Evolutionary conservation across 2,329 filamentous ascomycete species (phyloP).

Genomic region (Chaetomiaceae sp.): DNA sequence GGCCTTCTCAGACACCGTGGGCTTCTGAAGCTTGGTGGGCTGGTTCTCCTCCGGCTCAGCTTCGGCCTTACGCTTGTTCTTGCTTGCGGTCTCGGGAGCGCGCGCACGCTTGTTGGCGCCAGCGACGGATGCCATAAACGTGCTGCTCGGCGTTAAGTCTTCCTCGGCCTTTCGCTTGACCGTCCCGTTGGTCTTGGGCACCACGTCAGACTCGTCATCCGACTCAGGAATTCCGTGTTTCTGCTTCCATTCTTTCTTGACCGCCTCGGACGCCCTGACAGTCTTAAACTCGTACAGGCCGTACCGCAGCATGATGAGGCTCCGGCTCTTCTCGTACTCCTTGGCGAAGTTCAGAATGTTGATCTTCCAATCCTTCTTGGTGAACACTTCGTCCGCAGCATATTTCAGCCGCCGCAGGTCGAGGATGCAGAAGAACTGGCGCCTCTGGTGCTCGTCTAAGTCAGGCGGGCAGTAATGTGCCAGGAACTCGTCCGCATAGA

Average conservation of each 20-base stretch:
- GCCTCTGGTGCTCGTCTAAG: slow-evolving; percentile 52
- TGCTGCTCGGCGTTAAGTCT: slow-evolving; percentile 36
- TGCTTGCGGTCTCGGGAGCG: slow-evolving; percentile 36
- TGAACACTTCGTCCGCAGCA: slow-evolving; percentile 54
- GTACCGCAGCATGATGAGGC: slow-evolving; percentile 55
- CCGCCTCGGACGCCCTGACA: slow-evolving; percentile 51
- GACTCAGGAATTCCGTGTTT: slow-evolving; percentile 49
- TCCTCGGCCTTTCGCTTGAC: slow-evolving; percentile 54
- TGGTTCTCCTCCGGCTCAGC: slow-evolving; percentile 41
- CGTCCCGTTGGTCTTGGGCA: slow-evolving; percentile 31
- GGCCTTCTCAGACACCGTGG: slow-evolving; percentile 20
- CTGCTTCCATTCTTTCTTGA: slow-evolving; percentile 53
- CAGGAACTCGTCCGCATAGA: slow-evolving; percentile 56
- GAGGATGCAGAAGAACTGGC: slow-evolving; percentile 58
- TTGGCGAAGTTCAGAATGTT: slow-evolving; percentile 58
- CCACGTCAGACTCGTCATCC: slow-evolving; percentile 36
- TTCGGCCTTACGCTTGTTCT: slow-evolving; percentile 49
- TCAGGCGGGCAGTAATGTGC: slow-evolving; percentile 50
- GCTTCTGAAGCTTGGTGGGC: slow-evolving; percentile 45
- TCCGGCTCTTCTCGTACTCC: slow-evolving; percentile 58
- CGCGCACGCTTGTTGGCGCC: slow-evolving; percentile 45
- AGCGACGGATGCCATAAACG: slow-evolving; percentile 30
- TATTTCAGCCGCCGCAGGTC: slow-evolving; percentile 57
- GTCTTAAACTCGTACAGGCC: slow-evolving; percentile 59
- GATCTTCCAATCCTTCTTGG: slow-evolving; percentile 56